Conservation (phyloP, 495 filamentous ascomycete genomes). For the Penicillium alfredii region DNA sequence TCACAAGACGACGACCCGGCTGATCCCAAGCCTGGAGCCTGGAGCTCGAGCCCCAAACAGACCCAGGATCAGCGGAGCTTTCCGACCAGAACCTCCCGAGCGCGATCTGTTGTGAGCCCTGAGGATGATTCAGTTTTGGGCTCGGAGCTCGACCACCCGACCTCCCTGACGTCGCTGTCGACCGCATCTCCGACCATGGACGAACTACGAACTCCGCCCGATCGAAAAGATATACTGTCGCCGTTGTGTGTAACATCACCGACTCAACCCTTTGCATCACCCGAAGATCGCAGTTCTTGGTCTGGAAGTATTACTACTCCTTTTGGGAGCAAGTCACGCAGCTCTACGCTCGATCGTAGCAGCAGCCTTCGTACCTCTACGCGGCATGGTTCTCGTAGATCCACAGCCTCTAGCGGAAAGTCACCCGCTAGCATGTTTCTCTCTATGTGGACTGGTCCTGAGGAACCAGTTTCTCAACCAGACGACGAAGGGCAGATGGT, state of each 20-base stretch:
- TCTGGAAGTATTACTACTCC: conserved; percentile 34
- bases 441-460: conserved; percentile 47
- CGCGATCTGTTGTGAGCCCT: conserved; percentile 15
- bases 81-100: conserved; percentile 25
- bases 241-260: conserved; percentile 46
- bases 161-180: conserved; percentile 56
- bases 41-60: conserved; percentile 20
- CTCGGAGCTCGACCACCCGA: conserved; percentile 37
- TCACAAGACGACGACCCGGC: conserved; percentile 26
- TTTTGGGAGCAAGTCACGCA: conserved; percentile 40
- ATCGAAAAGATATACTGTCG: conserved; percentile 48
- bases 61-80: conserved; percentile 21
- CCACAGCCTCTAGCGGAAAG: conserved; percentile 43
- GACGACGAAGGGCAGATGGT: conserved; percentile 73
- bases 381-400: conserved; percentile 39
- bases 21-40: conserved; percentile 12
- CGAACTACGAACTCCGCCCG: conserved; percentile 49
- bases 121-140: conserved; percentile 17
- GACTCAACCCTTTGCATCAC: conserved; percentile 36
- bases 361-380: conserved; percentile 33
- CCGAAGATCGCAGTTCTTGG: conserved; percentile 48
- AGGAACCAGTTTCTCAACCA: conserved; percentile 43
- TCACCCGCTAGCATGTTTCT: conserved; percentile 55
- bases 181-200: conserved; percentile 49
- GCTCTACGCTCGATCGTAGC: conserved; percentile 37